Conservation (phyloP, 345 rosid genomes). For the Eucalyptus polybractea region DNA sequence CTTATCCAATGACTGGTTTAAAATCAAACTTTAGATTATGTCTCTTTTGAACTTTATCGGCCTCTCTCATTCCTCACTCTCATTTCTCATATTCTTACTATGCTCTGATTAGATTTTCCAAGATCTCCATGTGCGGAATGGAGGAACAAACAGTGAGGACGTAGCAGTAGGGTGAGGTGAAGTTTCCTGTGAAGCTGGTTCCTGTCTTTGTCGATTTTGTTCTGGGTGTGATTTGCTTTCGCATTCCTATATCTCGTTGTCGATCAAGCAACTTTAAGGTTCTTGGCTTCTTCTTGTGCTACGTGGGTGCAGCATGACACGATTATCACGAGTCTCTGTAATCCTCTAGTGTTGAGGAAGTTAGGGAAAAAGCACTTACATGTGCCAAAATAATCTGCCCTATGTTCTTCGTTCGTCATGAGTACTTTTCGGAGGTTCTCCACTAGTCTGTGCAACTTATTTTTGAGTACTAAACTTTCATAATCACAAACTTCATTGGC, state of each 20-base stretch:
- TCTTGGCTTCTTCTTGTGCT: not conserved
- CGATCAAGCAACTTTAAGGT: not conserved
- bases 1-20: not conserved
- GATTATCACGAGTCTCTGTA: not conserved
- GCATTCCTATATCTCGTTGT: not conserved
- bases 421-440: not conserved
- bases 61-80: not conserved
- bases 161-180: conserved; percentile 30
- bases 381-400: not conserved
- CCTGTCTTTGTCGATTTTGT: not conserved
- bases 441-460: not conserved
- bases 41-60: not conserved
- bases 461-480: not conserved
- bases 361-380: not conserved
- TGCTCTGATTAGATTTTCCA: not conserved
- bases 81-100: not conserved
- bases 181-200: not conserved
- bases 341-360: not conserved
- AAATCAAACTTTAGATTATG: not conserved
- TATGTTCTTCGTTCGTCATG: not conserved
- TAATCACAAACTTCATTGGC: not conserved
- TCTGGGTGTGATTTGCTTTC: not conserved
- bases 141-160: conserved; percentile 9
- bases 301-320: not conserved
- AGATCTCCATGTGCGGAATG: not conserved